Conservation (phyloP, 148 eudicot species). For the Chenopodium suecicum region DNA sequence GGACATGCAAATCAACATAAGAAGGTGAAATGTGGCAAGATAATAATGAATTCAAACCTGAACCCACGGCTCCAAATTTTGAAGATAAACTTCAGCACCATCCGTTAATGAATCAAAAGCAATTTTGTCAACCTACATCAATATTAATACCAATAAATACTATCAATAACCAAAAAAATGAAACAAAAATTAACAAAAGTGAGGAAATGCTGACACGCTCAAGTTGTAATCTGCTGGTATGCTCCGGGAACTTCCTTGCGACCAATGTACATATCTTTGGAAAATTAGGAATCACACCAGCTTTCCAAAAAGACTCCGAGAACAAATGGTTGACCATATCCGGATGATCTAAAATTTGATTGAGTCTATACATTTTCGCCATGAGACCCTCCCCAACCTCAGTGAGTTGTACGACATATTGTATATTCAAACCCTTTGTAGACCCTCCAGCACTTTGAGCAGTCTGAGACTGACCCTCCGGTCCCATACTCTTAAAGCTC, state of each 20-base stretch:
- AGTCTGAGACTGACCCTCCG: conserved; percentile 44
- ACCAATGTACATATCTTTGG: conserved; percentile 84
- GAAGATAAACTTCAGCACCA: conserved; percentile 79
- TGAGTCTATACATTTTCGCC: conserved; percentile 92
- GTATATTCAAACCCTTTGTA: conserved; percentile 85
- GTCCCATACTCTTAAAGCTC: conserved; percentile 46
- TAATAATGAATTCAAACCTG: conserved; percentile 48
- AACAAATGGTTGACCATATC: conserved; percentile 64
- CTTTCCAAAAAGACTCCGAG: conserved; percentile 92
- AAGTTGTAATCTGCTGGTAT: conserved; percentile 82
- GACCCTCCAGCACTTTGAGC: conserved; percentile 47
- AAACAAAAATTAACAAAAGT: not conserved
- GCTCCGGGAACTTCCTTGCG: conserved; percentile 91
- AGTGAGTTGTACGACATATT: conserved; percentile 84
- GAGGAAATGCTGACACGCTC: conserved; percentile 66
- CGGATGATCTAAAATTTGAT: conserved; percentile 90
- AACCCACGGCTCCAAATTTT: conserved; percentile 96
- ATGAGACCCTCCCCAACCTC: conserved; percentile 94
- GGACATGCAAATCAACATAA: not conserved
- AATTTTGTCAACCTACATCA: conserved; percentile 76
- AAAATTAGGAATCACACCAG: conserved; percentile 78
- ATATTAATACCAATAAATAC: conserved; percentile 4
- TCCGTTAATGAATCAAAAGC: conserved; percentile 85
- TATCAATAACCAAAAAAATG: conserved; percentile 9
- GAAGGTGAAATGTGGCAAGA: not conserved